Evolutionary conservation across 1,139 yeast species (phyloP).

Genomic region (Taphrina wiesneri): DNA sequence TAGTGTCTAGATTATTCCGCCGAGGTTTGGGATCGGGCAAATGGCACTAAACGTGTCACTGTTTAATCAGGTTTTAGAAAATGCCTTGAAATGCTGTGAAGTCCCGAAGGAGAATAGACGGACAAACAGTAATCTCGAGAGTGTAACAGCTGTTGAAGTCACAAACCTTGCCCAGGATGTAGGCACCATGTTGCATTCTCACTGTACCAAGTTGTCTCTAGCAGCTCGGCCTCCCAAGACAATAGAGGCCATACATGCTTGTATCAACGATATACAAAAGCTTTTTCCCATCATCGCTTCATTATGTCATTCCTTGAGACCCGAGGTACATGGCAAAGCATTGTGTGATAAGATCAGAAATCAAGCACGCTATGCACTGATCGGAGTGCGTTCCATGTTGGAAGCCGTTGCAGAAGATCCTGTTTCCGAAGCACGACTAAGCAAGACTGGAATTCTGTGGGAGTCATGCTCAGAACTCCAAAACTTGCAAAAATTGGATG

Average conservation of each 20-base stretch:
- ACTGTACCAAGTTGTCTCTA: slow-evolving; percentile 24
- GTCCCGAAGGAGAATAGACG: no score
- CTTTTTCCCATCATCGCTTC: slow-evolving; percentile 12
- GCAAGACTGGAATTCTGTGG: slow-evolving; percentile 25
- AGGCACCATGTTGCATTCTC: slow-evolving; percentile 20
- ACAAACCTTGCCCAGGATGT: slow-evolving; percentile 5
- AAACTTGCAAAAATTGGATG: neutral
- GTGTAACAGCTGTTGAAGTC: neutral
- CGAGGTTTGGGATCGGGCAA: neutral
- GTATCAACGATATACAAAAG: slow-evolving; percentile 13
- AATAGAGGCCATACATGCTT: slow-evolving; percentile 9
- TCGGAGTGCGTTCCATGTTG: slow-evolving; percentile 8
- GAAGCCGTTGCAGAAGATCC: slow-evolving; percentile 12
- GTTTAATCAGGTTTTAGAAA: neutral
- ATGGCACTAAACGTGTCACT: neutral
- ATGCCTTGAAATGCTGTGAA: slow-evolving; percentile 3
- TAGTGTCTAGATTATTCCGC: no score
- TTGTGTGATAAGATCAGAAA: slow-evolving; percentile 16
- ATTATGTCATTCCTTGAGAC: slow-evolving; percentile 3
- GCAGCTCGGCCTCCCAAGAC: slow-evolving; percentile 29
- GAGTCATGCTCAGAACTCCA: slow-evolving; percentile 22
- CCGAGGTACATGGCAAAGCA: neutral
- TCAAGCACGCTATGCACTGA: slow-evolving; percentile 17
- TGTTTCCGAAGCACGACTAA: slow-evolving; percentile 8
- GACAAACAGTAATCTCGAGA: no score